These are phyloP conservation scores for Suillus spraguei DNA, from an alignment of 768 basidiomycete genomes.

Conservation along the genomic window DNA sequence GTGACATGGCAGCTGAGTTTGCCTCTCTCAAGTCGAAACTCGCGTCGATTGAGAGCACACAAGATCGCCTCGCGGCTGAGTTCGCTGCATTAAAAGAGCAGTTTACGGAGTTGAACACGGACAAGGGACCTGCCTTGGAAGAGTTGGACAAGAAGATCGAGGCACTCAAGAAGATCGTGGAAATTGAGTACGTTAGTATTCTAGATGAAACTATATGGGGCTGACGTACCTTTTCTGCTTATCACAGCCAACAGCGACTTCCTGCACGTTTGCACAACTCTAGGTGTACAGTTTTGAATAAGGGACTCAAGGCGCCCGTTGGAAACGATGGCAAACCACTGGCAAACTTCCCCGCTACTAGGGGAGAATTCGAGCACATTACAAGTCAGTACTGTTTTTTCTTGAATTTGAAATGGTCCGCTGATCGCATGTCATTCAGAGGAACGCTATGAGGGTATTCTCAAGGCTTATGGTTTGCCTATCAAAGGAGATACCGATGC, in stretches of 20 bases:
- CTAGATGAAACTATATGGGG: not conserved
- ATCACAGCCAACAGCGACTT: slow-evolving; percentile 38
- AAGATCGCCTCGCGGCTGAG: slow-evolving; percentile 35
- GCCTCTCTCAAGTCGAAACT: slow-evolving; percentile 27
- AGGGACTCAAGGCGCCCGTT: slow-evolving; percentile 31
- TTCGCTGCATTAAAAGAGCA: slow-evolving; percentile 32
- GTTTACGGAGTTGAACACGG: slow-evolving; percentile 20
- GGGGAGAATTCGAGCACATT: slow-evolving; percentile 49
- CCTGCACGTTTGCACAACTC: slow-evolving; percentile 40
- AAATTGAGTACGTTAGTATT: slow-evolving; percentile 34
- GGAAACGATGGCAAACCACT: slow-evolving; percentile 38
- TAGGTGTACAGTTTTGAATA: slow-evolving; percentile 35
- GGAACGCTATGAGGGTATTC: slow-evolving; percentile 42
- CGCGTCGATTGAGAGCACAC: slow-evolving; percentile 35
- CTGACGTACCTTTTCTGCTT: not conserved
- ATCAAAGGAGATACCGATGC: slow-evolving; percentile 42
- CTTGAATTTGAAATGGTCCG: not conserved
- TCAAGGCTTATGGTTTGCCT: slow-evolving; percentile 37
- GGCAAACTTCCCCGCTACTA: slow-evolving; percentile 37
- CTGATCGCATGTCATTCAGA: slow-evolving; percentile 24
- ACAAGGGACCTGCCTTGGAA: slow-evolving; percentile 26
- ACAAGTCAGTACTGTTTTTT: slow-evolving; percentile 34
- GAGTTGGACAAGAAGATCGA: slow-evolving; percentile 40
- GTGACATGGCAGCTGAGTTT: slow-evolving; percentile 18
- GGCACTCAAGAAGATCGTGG: slow-evolving; percentile 31